Evolutionary conservation across 768 basidiomycete species (phyloP).

Genomic region (Russula sp.): DNA sequence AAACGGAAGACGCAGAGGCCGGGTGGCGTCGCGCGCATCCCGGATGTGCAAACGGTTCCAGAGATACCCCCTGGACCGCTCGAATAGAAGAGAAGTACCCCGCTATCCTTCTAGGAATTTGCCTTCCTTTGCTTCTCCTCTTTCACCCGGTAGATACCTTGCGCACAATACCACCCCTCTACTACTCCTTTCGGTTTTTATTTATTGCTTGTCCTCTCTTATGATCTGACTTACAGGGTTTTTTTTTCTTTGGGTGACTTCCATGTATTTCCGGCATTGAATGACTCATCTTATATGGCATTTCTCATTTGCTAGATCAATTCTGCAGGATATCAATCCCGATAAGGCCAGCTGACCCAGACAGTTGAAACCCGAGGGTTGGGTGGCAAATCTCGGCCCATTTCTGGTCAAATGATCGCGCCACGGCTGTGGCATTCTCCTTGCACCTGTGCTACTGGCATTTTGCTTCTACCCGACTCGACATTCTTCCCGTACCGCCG

Average conservation of each 20-base stretch:
- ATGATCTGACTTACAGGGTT: not conserved
- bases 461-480: too few relatives aligned
- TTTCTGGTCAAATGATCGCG: too few relatives aligned
- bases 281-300: not conserved
- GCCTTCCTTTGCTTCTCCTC: not conserved
- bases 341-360: too few relatives aligned
- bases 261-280: not conserved
- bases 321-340: too few relatives aligned
- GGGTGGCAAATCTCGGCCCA: too few relatives aligned
- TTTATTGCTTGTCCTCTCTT: not conserved
- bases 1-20: conserved; percentile 55
- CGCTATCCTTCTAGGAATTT: not conserved
- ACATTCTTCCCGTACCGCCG: too few relatives aligned
- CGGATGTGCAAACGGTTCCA: conserved; percentile 31
- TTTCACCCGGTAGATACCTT: conserved; percentile 27
- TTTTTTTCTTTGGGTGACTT: conserved; percentile 1
- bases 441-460: too few relatives aligned
- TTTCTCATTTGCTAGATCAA: not conserved
- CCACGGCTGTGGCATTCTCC: too few relatives aligned
- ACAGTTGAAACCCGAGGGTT: too few relatives aligned
- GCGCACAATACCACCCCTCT: conserved; percentile 26
- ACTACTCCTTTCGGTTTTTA: not conserved
- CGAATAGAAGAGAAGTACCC: not conserved
- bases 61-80: conserved; percentile 18
- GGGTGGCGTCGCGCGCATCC: conserved; percentile 29